Percentiles rank a stretch among this genome's conserved stretches.
Conservation (phyloP, 139 green algal species). For the Chlorella vulgaris region DNA sequence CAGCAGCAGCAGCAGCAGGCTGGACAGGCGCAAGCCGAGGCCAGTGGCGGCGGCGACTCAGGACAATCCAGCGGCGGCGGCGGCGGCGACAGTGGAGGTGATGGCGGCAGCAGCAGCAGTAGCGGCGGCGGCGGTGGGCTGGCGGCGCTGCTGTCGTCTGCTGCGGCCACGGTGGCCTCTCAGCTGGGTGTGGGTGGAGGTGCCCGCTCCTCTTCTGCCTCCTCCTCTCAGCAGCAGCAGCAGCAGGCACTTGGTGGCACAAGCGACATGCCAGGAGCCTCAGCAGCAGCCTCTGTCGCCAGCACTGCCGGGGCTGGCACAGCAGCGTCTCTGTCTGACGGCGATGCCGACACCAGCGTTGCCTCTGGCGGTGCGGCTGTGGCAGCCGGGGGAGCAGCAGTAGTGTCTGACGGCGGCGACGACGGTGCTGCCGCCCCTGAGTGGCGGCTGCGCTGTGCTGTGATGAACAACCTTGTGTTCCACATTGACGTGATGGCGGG, state of each 20-base stretch:
- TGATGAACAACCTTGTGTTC: conserved; percentile 25
- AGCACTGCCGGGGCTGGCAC: no score
- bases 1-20: neutral
- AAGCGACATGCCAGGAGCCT: no score
- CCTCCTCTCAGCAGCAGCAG: neutral
- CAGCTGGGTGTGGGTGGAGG: conserved; percentile 11
- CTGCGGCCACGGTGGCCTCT: neutral
- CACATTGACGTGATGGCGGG: conserved; percentile 32
- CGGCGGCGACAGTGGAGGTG: neutral
- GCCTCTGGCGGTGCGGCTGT: no score
- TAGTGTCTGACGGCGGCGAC: neutral
- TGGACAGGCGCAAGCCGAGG: neutral
- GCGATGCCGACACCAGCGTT: no score
- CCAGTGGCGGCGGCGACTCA: neutral
- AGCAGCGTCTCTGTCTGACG: no score
- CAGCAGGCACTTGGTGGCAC: no score
- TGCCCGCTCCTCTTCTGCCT: neutral
- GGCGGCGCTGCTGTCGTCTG: neutral
- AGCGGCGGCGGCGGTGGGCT: neutral
- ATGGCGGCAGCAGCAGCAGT: neutral
- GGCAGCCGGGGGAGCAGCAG: neutral
- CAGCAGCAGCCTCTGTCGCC: no score
- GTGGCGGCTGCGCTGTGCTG: conserved; percentile 23
- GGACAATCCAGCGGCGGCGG: neutral
- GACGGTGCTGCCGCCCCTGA: neutral